Percentiles rank a stretch among this genome's conserved stretches.
Evolutionary conservation across 768 basidiomycete genomes (phyloP).

Genomic region (Calvatia gigantea): DNA sequence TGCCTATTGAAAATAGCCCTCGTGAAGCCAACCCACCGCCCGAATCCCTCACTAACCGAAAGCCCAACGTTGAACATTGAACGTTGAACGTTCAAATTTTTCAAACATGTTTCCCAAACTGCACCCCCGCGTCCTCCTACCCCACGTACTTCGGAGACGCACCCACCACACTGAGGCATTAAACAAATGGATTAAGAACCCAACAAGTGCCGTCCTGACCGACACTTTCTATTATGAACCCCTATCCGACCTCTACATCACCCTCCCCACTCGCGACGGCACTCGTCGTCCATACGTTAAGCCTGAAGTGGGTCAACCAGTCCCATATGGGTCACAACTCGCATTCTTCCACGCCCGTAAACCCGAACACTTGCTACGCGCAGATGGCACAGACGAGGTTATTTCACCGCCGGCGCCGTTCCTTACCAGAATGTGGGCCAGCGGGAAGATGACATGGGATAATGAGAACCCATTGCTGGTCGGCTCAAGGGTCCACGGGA

Average conservation of each 20-base stretch:
- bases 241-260: conserved; percentile 61
- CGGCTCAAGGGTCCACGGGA: conserved; percentile 49
- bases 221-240: conserved; percentile 56
- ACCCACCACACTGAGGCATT: conserved; percentile 18
- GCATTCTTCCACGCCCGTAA: conserved; percentile 70
- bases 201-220: conserved; percentile 40
- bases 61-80: too few species aligned
- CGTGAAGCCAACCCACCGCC: too few species aligned
- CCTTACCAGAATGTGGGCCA: conserved; percentile 80
- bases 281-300: conserved; percentile 36
- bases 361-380: conserved; percentile 50
- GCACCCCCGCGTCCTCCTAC: not conserved
- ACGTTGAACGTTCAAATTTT: too few species aligned
- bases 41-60: too few species aligned
- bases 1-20: not conserved
- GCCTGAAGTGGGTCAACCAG: conserved; percentile 37
- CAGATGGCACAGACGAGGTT: conserved; percentile 72
- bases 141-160: not conserved
- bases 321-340: conserved; percentile 67
- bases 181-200: conserved; percentile 51
- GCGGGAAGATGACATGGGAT: conserved; percentile 67
- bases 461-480: conserved; percentile 41
- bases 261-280: conserved; percentile 72
- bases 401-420: conserved; percentile 74
- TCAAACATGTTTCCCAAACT: not conserved